Evolutionary conservation across 1,284 basidiomycete species (phyloP).

Genomic region (Rhodotorula sp.): DNA sequence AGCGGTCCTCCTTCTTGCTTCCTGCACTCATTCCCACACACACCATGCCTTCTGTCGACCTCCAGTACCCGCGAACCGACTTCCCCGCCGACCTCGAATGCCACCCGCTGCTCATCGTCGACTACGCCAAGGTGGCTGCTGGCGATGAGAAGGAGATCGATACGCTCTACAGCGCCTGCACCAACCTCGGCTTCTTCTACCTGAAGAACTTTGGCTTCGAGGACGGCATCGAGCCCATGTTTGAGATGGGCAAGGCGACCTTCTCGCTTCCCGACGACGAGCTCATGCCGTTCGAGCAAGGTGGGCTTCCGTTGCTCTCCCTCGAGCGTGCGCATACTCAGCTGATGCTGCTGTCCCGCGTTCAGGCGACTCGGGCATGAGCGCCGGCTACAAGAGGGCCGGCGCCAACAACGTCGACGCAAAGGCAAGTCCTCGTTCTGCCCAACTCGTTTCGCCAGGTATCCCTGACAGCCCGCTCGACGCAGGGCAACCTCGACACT

Average conservation of each 20-base stretch:
- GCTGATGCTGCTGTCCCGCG: too few relatives aligned
- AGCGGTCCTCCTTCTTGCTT: not conserved
- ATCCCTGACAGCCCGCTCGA: not conserved
- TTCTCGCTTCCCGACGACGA: slow-evolving; percentile 62
- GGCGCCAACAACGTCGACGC: slow-evolving; percentile 64
- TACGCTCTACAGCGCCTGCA: slow-evolving; percentile 34
- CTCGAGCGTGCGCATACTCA: not conserved
- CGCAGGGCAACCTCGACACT: slow-evolving; percentile 55
- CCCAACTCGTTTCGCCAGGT: too few relatives aligned
- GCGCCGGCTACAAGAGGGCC: slow-evolving; percentile 56
- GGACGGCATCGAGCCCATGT: slow-evolving; percentile 55
- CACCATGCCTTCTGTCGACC: not conserved
- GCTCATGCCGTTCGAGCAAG: slow-evolving; percentile 65
- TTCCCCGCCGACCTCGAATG: slow-evolving; percentile 57
- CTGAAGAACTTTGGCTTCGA: slow-evolving; percentile 60
- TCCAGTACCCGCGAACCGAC: slow-evolving; percentile 41
- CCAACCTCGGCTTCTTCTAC: slow-evolving; percentile 41
- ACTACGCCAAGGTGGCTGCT: slow-evolving; percentile 53
- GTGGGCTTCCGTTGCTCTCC: not conserved
- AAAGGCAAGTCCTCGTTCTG: slow-evolving; percentile 38
- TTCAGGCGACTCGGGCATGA: slow-evolving; percentile 57
- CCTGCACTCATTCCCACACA: not conserved
- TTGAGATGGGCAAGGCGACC: slow-evolving; percentile 59
- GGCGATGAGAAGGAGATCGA: slow-evolving; percentile 33
- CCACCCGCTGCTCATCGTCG: slow-evolving; percentile 57